Percentiles rank a stretch among this genome's conserved stretches.
These are phyloP conservation scores for Stachybotrys echinatus DNA, from an alignment of 2,329 filamentous ascomycete genomes.

Conservation along the genomic window DNA sequence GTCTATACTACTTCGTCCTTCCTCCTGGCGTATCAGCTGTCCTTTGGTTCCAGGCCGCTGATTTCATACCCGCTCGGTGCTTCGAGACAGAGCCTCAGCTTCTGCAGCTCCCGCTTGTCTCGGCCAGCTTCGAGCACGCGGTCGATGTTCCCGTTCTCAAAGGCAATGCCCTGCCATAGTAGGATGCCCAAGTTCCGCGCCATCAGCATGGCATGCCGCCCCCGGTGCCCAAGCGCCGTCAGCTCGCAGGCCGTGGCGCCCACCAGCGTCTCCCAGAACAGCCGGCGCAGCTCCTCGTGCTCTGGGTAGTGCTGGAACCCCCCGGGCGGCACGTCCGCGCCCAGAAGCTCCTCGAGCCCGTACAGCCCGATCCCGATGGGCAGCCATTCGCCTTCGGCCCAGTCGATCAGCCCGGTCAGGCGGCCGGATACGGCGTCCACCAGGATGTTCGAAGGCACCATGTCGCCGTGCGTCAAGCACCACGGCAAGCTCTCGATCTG, in stretches of 20 bases:
- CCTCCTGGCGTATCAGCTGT: background rate
- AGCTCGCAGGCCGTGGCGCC: constrained; percentile 20
- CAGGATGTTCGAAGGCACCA: constrained; percentile 53
- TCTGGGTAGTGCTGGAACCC: constrained; percentile 40
- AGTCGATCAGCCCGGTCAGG: constrained; percentile 54
- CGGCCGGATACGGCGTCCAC: constrained; percentile 35
- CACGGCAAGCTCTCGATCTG: constrained; percentile 43
- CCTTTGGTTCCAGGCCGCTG: background rate
- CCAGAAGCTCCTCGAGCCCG: constrained; percentile 55
- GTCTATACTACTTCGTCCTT: background rate
- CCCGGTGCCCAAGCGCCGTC: constrained; percentile 1
- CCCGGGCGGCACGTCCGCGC: constrained; percentile 27
- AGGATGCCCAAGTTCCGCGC: constrained; percentile 47
- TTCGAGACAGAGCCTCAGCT: constrained; percentile 31
- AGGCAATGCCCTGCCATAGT: constrained; percentile 60
- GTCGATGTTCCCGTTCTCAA: constrained; percentile 54
- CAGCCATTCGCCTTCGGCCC: constrained; percentile 57
- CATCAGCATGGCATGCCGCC: constrained; percentile 12
- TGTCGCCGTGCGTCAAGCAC: constrained; percentile 56
- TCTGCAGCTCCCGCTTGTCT: constrained; percentile 48
- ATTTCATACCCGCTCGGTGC: too few species aligned
- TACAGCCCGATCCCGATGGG: constrained; percentile 57
- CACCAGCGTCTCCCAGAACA: constrained; percentile 45
- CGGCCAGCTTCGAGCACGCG: constrained; percentile 46
- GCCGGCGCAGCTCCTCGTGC: constrained; percentile 32